Evolutionary conservation across 2,329 filamentous ascomycete species (phyloP), one percentile per base, ranked within the genome.

Genomic region (Fusarium albosuccineum): DNA sequence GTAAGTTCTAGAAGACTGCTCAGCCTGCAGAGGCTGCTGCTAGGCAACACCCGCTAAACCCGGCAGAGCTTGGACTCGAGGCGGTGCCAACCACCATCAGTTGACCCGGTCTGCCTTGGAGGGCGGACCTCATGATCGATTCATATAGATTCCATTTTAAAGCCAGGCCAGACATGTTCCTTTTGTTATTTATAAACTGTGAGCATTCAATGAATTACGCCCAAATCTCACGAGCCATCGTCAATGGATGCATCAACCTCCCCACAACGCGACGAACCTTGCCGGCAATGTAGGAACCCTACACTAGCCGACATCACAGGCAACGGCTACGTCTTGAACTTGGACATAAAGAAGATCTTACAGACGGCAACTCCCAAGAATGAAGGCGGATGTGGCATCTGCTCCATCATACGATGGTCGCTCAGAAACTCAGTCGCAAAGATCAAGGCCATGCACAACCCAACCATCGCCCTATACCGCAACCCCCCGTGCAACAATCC

Each of bases 291-390:
- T 22, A 50, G 13, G 6, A 50, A 29, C n/a, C 22, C 48, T 16
- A 37, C 48, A n/a, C 34, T 50, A n/a, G 7, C 17, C 34, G 48
- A 50, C 34, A 50, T 50, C 13, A 22, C 48, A 16, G 33, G 48
- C 1, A 14, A n/a, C 34, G 48, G 48, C 22, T 37, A 39, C 33
- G 14, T 50, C 22, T 39, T 50, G 17, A 11, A 39, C 10, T n/a
- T 50, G n/a, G n/a, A 50, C 22, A 17, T 50, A 6, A 37, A 50
- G 10, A 14, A 50, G 22, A 39, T 16, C 9, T 16, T 50, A 26
- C 30, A 49, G 11, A n/a, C 34, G n/a, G 34, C 14, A 49, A 3
- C 4, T n/a, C 11, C 9, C 16, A 27, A 5, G 14, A 9, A 16
- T 22, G n/a, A 39, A 7, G 34, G 11, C 33, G 33, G 22, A 39